These are phyloP conservation scores for Thuja plicata DNA, from an alignment of 83 land plant genomes.

Conservation along the genomic window DNA sequence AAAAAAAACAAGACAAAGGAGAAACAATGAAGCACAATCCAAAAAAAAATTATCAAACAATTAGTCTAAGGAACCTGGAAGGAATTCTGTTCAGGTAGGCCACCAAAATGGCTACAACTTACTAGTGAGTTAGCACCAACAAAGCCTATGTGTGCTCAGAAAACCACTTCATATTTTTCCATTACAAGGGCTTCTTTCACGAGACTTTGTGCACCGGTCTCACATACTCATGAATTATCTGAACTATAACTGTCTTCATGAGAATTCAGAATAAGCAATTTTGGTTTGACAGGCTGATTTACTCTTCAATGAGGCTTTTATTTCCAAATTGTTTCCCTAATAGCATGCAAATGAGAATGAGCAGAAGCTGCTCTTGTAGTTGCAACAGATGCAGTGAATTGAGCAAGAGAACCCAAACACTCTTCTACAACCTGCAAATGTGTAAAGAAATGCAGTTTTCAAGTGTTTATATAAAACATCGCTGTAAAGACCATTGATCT, in stretches of 20 bases:
- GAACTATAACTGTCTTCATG: neutral
- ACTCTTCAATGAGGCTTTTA: neutral
- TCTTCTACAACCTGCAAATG: constrained; percentile 81
- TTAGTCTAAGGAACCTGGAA: neutral
- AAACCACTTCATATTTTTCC: neutral
- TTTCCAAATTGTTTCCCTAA: constrained; percentile 21
- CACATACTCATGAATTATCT: neutral
- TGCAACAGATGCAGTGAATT: constrained; percentile 56
- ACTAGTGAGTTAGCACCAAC: neutral
- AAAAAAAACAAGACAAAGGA: neutral
- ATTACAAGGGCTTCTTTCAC: neutral
- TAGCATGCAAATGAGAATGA: constrained; percentile 90
- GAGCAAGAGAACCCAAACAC: constrained; percentile 85
- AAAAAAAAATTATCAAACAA: neutral
- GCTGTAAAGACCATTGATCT: neutral
- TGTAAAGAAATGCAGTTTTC: neutral
- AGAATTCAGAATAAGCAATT: neutral
- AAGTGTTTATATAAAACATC: neutral
- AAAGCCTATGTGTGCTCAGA: too few relatives aligned
- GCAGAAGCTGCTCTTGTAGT: constrained; percentile 68
- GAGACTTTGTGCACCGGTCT: neutral
- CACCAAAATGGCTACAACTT: neutral
- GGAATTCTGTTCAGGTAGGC: neutral
- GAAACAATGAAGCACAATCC: neutral
- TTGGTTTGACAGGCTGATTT: neutral